Base-by-base conservation (phyloP, 768 basidiomycete species). In the Trametes villosa region DNA sequence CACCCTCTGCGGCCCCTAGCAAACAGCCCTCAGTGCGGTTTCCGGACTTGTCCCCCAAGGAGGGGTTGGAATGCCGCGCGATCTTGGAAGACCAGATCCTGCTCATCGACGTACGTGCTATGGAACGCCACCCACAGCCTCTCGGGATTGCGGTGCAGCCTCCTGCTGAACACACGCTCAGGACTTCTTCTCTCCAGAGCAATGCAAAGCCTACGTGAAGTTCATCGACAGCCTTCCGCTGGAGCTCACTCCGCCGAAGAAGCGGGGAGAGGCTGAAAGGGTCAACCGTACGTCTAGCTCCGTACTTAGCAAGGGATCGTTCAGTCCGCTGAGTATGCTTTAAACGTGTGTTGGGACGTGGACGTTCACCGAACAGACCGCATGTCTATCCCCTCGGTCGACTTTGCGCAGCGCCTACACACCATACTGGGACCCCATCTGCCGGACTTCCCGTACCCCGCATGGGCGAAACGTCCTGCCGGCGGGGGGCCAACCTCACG, bases 191-290 rank as follows among this genome's bases (percentile, higher is more conserved):
- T 81, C 84, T 51, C 74, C 79, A 1, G 78, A 78, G 53, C 88
- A 91, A 72, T 91, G 89, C 75, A 84, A 82, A 64, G 60, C 74
- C 9, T 87, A 80, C 65, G 76, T 83, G 31, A 79, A 81, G 57
- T 85, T 88, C 73, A 83, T 90, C 54, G 83, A 87, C 52, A 70
- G 65, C 36, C 77, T 86, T 17, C 83, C 84, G 24, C 76, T 89
- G 15, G 85, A 87, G 65, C 78, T 88, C 4, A 87, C 87, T 0
- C 87, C 86, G 12, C 85, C 88, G 3, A 86, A 86, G 75, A 89
- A 88, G 72, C 78, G 79, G 58, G 90, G 87, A 9, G 88, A 91
- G 68, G 90, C 90, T 1, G 84, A 83, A 20, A 73, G 90, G 59
- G 80, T 88, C 11, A 91, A 91, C 72, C 79, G 88, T 88, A 67